phyloP scores from a whole-genome alignment of 2,329 filamentous ascomycete species.

The Exutisphaerella laricina region DNA sequence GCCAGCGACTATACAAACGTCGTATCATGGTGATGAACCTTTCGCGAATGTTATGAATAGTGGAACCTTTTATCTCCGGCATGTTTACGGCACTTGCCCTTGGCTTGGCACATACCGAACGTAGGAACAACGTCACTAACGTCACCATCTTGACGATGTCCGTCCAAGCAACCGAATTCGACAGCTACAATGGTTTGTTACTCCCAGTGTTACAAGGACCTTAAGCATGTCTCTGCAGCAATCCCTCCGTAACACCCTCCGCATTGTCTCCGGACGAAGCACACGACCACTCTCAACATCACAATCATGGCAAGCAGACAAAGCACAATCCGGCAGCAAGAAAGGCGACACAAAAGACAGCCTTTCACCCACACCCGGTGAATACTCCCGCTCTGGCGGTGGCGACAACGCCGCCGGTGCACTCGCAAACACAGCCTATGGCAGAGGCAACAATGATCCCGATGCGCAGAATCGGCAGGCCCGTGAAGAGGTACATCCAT shows the following conservation, averaged over 20 bases:
- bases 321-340: not conserved
- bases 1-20: too few relatives aligned
- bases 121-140: too few relatives aligned
- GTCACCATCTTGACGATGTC: too few relatives aligned
- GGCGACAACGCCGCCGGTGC: not conserved
- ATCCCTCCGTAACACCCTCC: not conserved
- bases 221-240: not conserved
- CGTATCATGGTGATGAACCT: too few relatives aligned
- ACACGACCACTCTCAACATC: not conserved
- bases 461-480: conserved; percentile 1
- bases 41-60: too few relatives aligned
- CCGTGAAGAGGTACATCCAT: too few relatives aligned
- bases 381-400: not conserved
- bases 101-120: too few relatives aligned
- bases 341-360: conserved; percentile 1
- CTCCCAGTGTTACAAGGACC: too few relatives aligned
- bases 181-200: too few relatives aligned
- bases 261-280: not conserved
- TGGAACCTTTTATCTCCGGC: too few relatives aligned
- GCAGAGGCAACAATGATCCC: not conserved
- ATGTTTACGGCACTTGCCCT: too few relatives aligned
- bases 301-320: not conserved
- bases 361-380: not conserved
- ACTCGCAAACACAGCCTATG: not conserved
- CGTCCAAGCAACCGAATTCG: too few relatives aligned